Percentiles rank a stretch among this genome's conserved stretches.
Conservation (phyloP, 352 stramenopile genomes). For the Globisporangium yorkense region DNA sequence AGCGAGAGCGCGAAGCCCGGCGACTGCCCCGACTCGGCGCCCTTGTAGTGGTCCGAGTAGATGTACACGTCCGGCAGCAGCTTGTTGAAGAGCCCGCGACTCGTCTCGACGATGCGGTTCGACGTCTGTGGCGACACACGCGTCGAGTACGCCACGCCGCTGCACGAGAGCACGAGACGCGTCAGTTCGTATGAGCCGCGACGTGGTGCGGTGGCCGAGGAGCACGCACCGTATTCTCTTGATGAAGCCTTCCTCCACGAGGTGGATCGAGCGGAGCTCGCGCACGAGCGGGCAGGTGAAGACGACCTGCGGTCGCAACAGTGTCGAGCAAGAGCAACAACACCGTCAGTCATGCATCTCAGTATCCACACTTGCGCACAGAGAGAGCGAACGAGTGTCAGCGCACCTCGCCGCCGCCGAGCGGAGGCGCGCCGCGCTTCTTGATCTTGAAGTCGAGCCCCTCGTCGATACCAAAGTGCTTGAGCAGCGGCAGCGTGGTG, state of each 20-base stretch:
- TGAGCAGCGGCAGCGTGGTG: conserved; percentile 93
- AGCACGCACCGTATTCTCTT: conserved; percentile 91
- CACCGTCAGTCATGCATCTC: neutral
- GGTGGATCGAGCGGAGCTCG: conserved; percentile 92
- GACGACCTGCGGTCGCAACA: conserved; percentile 65
- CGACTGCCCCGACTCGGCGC: conserved; percentile 79
- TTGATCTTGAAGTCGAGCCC: conserved; percentile 84
- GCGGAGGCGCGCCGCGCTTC: conserved; percentile 86
- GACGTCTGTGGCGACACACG: conserved; percentile 96
- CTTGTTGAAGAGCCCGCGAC: conserved; percentile 95
- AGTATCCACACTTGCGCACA: conserved; percentile 14
- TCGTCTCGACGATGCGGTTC: conserved; percentile 96
- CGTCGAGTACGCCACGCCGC: conserved; percentile 94
- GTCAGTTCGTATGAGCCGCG: neutral
- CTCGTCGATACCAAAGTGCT: conserved; percentile 95
- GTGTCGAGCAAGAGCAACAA: conserved; percentile 11
- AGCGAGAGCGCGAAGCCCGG: conserved; percentile 93
- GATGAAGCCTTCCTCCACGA: conserved; percentile 96
- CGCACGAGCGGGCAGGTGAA: conserved; percentile 95
- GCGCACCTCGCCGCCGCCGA: conserved; percentile 59
- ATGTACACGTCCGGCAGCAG: conserved; percentile 99
- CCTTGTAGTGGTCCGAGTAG: conserved; percentile 98
- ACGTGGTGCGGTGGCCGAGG: too few relatives aligned
- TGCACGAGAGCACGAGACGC: conserved; percentile 11
- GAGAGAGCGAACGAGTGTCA: neutral